These are phyloP conservation scores for Rhodotorula diobovata DNA, from an alignment of 768 basidiomycete genomes.

Conservation along the genomic window DNA sequence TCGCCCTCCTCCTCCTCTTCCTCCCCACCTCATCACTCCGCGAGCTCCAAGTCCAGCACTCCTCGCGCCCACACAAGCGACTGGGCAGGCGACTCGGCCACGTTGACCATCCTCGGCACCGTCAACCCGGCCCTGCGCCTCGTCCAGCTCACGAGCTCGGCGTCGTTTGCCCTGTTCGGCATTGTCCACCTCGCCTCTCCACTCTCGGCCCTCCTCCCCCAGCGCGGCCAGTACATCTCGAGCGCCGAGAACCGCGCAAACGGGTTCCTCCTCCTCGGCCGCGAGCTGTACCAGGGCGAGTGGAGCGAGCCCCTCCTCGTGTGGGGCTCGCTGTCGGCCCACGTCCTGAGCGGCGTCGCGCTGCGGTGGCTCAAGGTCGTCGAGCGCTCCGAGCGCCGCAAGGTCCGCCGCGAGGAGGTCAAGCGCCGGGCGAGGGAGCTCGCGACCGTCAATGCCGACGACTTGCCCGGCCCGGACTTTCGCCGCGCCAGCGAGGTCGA, in stretches of 20 bases:
- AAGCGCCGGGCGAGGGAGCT: neutral
- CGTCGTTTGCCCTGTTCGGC: slow-evolving; percentile 88
- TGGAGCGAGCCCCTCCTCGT: slow-evolving; percentile 37
- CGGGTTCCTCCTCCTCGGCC: slow-evolving; percentile 61
- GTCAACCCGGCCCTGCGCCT: slow-evolving; percentile 1
- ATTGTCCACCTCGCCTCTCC: slow-evolving; percentile 50
- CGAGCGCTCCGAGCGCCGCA: slow-evolving; percentile 19
- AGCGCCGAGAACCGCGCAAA: slow-evolving; percentile 87
- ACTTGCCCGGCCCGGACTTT: neutral
- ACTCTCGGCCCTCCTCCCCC: slow-evolving; percentile 42
- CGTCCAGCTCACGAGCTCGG: slow-evolving; percentile 33
- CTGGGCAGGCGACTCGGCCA: neutral
- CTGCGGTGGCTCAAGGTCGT: slow-evolving; percentile 17
- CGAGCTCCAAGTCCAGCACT: no score
- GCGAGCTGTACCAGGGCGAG: slow-evolving; percentile 38
- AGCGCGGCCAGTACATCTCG: slow-evolving; percentile 58
- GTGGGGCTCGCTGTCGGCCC: slow-evolving; percentile 28
- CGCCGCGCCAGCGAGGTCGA: neutral
- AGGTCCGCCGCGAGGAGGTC: slow-evolving; percentile 9
- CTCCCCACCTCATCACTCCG: neutral
- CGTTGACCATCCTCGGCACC: neutral
- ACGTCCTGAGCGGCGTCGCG: slow-evolving; percentile 31
- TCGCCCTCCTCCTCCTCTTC: neutral
- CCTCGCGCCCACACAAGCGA: neutral
- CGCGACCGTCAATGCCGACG: neutral